phyloP scores from a whole-genome alignment of 2,329 filamentous ascomycete genomes.

The Fusarium verrucosum region DNA sequence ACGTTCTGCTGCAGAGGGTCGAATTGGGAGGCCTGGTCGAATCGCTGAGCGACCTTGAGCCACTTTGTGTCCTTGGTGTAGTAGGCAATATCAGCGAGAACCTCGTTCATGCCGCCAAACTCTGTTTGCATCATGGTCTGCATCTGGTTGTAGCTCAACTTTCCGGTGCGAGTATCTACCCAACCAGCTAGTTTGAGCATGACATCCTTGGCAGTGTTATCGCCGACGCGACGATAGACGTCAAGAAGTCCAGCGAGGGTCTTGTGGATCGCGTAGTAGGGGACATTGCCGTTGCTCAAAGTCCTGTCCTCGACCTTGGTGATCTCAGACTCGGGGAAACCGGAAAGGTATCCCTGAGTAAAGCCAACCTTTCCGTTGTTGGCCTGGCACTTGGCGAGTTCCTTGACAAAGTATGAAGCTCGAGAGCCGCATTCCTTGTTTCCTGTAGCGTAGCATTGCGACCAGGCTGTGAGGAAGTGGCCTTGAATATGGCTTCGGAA shows the following conservation, averaged over 20 bases:
- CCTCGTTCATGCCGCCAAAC: conserved; percentile 64
- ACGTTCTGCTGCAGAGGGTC: conserved; percentile 56
- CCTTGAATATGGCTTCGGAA: conserved; percentile 63
- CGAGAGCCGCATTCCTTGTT: conserved; percentile 56
- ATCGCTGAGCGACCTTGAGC: conserved; percentile 58
- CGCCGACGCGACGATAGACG: conserved; percentile 57
- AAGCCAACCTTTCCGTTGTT: conserved; percentile 59
- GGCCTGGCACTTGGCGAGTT: conserved; percentile 60
- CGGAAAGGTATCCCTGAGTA: conserved; percentile 57
- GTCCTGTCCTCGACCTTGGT: conserved; percentile 54
- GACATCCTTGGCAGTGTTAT: conserved; percentile 54
- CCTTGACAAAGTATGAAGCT: conserved; percentile 57
- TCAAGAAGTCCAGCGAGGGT: conserved; percentile 62
- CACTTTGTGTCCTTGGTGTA: conserved; percentile 57
- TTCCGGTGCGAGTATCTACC: conserved; percentile 58
- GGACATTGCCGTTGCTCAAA: conserved; percentile 60
- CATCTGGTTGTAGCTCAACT: conserved; percentile 56
- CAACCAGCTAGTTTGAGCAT: conserved; percentile 57
- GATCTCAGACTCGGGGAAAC: conserved; percentile 63
- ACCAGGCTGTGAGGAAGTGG: conserved; percentile 61
- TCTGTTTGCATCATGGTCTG: conserved; percentile 59
- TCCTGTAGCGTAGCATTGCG: conserved; percentile 57
- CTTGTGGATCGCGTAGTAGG: conserved; percentile 65
- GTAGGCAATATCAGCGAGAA: conserved; percentile 58
- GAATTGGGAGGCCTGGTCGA: conserved; percentile 60